Evolutionary conservation across 805 yeast species (phyloP).

Genomic region (Metschnikowia amazonensis): DNA sequence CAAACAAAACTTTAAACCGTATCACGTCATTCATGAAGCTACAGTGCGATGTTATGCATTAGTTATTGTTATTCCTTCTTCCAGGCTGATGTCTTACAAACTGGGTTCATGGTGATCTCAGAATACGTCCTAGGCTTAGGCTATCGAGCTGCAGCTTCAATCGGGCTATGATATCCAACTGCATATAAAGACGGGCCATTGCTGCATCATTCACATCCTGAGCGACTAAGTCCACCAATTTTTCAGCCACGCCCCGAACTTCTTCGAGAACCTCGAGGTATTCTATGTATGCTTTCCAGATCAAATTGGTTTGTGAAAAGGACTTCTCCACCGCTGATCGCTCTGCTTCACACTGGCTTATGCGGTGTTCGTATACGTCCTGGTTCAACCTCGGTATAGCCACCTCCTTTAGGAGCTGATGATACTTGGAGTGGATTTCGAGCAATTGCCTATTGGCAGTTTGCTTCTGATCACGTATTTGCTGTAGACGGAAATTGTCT

Average conservation of each 20-base stretch:
- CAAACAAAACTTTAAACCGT: background rate
- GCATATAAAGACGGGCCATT: conserved; percentile 12
- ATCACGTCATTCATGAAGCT: background rate
- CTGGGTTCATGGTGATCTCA: background rate
- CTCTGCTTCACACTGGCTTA: background rate
- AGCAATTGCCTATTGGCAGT: conserved; percentile 24
- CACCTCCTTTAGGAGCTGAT: conserved; percentile 23
- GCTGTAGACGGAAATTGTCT: conserved; percentile 27
- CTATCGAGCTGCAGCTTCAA: conserved; percentile 6
- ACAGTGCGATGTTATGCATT: no score
- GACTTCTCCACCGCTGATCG: background rate
- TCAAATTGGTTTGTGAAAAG: conserved; percentile 2
- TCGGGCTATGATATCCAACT: conserved; percentile 13
- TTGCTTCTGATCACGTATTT: conserved; percentile 18
- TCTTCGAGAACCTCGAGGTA: conserved; percentile 11
- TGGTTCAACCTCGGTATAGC: conserved; percentile 28
- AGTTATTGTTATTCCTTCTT: background rate
- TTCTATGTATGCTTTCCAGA: conserved; percentile 13
- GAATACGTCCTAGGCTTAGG: background rate
- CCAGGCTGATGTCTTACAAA: background rate
- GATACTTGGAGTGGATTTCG: conserved; percentile 26
- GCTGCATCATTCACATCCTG: conserved; percentile 7
- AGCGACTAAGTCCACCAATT: conserved; percentile 5
- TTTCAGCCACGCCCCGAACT: conserved; percentile 1
- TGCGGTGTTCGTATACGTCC: conserved; percentile 15